Conservation (phyloP, 176 grass and related monocot genomes). For the Avena insularis region DNA sequence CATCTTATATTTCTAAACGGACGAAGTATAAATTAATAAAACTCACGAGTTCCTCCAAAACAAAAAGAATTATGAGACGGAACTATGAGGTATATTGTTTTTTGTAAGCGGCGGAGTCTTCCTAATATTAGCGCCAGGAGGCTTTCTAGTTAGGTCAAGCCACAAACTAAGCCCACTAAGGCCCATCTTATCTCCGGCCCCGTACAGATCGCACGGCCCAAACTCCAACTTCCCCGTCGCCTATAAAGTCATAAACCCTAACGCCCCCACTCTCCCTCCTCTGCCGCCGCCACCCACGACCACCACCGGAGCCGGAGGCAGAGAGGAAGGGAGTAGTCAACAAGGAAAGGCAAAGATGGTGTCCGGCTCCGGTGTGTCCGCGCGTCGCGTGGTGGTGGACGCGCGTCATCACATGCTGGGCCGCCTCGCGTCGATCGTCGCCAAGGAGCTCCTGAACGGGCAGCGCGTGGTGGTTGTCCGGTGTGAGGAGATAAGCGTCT, state of each 20-base stretch:
- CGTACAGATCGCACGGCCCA: neutral
- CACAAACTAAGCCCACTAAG: too few species aligned
- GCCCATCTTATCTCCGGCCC: neutral
- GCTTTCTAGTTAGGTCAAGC: neutral
- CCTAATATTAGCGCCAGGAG: neutral
- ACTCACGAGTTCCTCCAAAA: too few species aligned
- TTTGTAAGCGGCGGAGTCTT: too few species aligned
- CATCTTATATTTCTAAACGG: too few species aligned
- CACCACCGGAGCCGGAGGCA: neutral
- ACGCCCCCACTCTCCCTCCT: neutral
- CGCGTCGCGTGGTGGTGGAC: slow-evolving; percentile 54
- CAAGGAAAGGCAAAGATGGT: slow-evolving; percentile 33
- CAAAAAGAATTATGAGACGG: too few species aligned
- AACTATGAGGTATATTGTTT: too few species aligned
- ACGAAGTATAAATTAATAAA: too few species aligned
- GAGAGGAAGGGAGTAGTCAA: neutral
- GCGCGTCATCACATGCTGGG: slow-evolving; percentile 68
- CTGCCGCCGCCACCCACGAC: slow-evolving; percentile 6
- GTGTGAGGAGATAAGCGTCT: slow-evolving; percentile 76
- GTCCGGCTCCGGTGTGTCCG: slow-evolving; percentile 56
- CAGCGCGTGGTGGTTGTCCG: slow-evolving; percentile 61
- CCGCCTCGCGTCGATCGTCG: slow-evolving; percentile 55
- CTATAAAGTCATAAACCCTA: slow-evolving; percentile 29
- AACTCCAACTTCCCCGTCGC: neutral
- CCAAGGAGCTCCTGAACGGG: slow-evolving; percentile 67